Evolutionary conservation across 495 filamentous ascomycete genomes (phyloP).

Genomic region (Daldinia loculata): DNA sequence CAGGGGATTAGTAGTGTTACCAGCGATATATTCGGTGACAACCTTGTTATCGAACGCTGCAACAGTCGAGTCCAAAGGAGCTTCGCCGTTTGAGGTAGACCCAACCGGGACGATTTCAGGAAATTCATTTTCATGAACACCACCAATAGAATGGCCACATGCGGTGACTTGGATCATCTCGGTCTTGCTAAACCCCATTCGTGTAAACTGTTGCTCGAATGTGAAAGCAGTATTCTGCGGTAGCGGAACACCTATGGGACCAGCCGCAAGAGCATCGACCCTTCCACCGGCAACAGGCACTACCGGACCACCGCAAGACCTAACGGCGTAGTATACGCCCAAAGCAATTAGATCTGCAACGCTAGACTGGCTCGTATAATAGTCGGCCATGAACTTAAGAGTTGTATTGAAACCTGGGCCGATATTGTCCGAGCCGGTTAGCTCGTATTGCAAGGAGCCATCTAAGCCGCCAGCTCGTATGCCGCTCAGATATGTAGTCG

Average conservation of each 20-base stretch:
- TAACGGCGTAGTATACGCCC: constrained; percentile 64
- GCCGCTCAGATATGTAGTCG: constrained; percentile 53
- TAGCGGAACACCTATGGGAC: constrained; percentile 64
- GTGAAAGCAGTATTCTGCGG: constrained; percentile 62
- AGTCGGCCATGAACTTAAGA: constrained; percentile 62
- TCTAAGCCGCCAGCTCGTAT: constrained; percentile 63
- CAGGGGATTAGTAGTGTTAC: constrained; percentile 62
- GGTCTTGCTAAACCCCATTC: constrained; percentile 63
- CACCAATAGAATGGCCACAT: constrained; percentile 69
- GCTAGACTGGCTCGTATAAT: constrained; percentile 59
- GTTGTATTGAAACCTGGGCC: constrained; percentile 66
- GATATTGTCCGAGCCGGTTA: constrained; percentile 64
- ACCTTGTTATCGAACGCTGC: constrained; percentile 63
- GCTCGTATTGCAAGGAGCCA: constrained; percentile 67
- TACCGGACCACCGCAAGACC: constrained; percentile 66
- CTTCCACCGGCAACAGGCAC: constrained; percentile 64
- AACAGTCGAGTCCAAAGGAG: constrained; percentile 55
- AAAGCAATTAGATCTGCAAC: constrained; percentile 68
- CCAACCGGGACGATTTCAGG: constrained; percentile 60
- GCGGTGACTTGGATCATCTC: constrained; percentile 70
- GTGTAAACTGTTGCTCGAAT: constrained; percentile 63
- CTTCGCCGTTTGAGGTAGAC: constrained; percentile 57
- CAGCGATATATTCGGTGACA: constrained; percentile 64
- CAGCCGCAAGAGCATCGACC: constrained; percentile 61
- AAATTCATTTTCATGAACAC: constrained; percentile 65